Conservation (phyloP, 495 filamentous ascomycete species). For the Penicillium macrosclerotiorum region DNA sequence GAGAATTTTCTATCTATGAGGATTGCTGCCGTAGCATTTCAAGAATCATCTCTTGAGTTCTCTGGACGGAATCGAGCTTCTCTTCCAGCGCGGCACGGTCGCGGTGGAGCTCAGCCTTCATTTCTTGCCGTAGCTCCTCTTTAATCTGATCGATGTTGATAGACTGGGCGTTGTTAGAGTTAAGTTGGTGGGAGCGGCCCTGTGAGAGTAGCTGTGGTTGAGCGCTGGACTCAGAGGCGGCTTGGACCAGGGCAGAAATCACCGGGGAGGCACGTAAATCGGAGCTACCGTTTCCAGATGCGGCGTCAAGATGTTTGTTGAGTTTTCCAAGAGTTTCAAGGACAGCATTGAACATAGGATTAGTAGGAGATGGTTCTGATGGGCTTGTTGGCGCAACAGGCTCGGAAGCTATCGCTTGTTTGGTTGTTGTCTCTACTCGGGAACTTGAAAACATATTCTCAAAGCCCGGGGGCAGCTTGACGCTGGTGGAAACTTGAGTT, state of each 20-base stretch:
- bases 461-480: constrained; percentile 39
- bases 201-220: not conserved
- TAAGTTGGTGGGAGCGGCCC: not conserved
- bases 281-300: constrained; percentile 8
- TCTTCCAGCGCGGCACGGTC: constrained; percentile 34
- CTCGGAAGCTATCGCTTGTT: too few species aligned
- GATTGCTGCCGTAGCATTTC: constrained; percentile 46
- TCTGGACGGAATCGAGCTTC: constrained; percentile 40
- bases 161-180: not conserved
- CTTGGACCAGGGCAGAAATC: constrained; percentile 21
- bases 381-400: too few species aligned
- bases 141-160: constrained; percentile 27
- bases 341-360: constrained; percentile 31
- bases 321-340: constrained; percentile 38
- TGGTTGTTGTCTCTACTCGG: too few species aligned
- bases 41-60: constrained; percentile 46
- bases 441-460: constrained; percentile 41
- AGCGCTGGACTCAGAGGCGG: constrained; percentile 14
- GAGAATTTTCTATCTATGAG: constrained; percentile 14
- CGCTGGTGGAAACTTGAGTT: constrained; percentile 4
- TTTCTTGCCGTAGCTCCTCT: constrained; percentile 37
- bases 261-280: constrained; percentile 21
- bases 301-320: constrained; percentile 38
- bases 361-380: constrained; percentile 9
- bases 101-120: constrained; percentile 29